Evolutionary conservation across 1,139 yeast genomes (phyloP), one percentile per base, ranked within the genome.

Genomic region (Nadsonia commutata): DNA sequence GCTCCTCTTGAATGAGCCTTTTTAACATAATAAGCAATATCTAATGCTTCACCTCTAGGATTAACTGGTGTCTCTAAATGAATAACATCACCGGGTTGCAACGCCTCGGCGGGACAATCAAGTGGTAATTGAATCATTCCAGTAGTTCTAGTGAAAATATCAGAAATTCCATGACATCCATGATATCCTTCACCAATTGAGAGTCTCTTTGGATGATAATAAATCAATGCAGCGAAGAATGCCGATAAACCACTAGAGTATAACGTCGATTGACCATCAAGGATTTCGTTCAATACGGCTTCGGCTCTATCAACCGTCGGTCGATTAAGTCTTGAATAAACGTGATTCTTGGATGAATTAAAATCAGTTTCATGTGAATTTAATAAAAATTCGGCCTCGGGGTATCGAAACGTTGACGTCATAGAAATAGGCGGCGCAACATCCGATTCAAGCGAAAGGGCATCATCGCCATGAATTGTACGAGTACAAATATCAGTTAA

Each of bases 11-110:
- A 63, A 56, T 85, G 94, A 0, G 94, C 90, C 44, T 68, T 64
- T 2, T 72, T 65, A 2, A 88, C 85, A 56, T 70, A 80, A 43
- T 71, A 62, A 19, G 65, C 63, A 45, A 86, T 74, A 55, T 81
- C 84, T 43, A 67, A 64, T n/a, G 79, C 74, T 6, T 71, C 65
- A 1, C 95, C 95, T 44, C 71, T 74, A 18, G 96, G 96, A 58
- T 88, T 88, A 46, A 84, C 76, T 0, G 96, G 96, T 0, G 94
- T 77, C 62, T 86, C 96, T 40, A 86, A 57, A 57, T 85, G 94
- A 36, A 86, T 71, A 37, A 86, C 62, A 58, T 86, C 96, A 21
- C 95, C 95, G 36, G 62, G 52, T 19, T 70, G 64, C 45, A 80
- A 65, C 22, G 72, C 64, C 20, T 61, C 65, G 36, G 64, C 63